These are phyloP conservation scores for Phlebiopsis gigantea DNA, from an alignment of 768 basidiomycete species.

Conservation along the genomic window DNA sequence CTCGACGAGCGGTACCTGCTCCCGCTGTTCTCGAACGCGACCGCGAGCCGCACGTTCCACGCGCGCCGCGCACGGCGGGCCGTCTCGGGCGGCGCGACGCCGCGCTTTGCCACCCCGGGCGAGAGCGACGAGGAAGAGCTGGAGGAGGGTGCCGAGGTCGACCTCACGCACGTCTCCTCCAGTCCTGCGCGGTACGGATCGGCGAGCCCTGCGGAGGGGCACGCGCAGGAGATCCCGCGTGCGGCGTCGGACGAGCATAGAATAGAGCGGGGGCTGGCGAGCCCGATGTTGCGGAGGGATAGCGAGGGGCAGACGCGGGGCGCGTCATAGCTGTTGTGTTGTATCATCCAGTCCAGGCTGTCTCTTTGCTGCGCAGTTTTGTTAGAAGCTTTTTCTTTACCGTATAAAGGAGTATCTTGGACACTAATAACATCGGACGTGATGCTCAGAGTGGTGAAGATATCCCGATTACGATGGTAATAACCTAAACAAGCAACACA, in stretches of 20 bases:
- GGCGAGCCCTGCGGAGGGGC: conserved; percentile 26
- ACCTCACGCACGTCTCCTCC: conserved; percentile 16
- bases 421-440: background rate
- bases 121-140: conserved; percentile 36
- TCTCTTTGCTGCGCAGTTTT: background rate
- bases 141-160: conserved; percentile 23
- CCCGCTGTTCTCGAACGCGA: conserved; percentile 89
- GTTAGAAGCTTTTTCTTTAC: background rate
- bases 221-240: conserved; percentile 41
- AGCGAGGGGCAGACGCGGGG: conserved; percentile 23
- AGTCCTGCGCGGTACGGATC: conserved; percentile 12
- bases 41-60: conserved; percentile 82
- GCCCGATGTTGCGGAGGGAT: conserved; percentile 52
- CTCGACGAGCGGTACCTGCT: conserved; percentile 92
- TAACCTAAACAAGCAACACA: background rate
- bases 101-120: conserved; percentile 26
- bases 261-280: conserved; percentile 57
- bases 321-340: background rate
- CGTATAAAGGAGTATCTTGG: background rate
- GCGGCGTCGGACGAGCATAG: conserved; percentile 43
- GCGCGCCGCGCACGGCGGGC: conserved; percentile 60
- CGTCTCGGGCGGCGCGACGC: conserved; percentile 21
- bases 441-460: background rate
- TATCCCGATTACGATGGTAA: background rate
- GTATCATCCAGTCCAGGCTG: background rate